These are phyloP conservation scores for Dactylellina cionopaga DNA, from an alignment of 2,329 filamentous ascomycete genomes.

Conservation along the genomic window DNA sequence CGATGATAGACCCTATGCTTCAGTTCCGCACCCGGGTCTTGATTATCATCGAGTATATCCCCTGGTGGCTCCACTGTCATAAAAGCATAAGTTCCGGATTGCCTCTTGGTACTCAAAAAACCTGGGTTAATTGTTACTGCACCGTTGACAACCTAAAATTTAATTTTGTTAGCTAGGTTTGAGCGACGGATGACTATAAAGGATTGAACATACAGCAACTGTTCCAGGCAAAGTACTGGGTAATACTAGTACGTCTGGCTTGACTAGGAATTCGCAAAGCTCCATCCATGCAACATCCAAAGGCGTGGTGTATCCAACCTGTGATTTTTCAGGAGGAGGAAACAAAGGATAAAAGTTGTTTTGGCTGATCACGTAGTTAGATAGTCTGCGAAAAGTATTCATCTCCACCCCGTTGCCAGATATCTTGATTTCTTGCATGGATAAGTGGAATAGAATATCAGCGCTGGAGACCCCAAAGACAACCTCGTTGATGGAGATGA, in stretches of 20 bases:
- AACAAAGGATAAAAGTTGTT: conserved; percentile 90
- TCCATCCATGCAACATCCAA: conserved; percentile 85
- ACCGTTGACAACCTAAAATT: conserved; percentile 80
- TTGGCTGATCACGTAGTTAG: conserved; percentile 84
- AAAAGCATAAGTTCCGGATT: conserved; percentile 84
- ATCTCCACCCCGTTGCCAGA: conserved; percentile 64
- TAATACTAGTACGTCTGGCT: conserved; percentile 84
- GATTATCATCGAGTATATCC: conserved; percentile 69
- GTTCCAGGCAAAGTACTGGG: conserved; percentile 88
- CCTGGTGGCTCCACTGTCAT: conserved; percentile 77
- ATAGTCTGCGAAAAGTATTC: conserved; percentile 75
- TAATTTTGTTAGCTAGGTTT: conserved; percentile 47
- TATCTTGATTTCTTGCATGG: conserved; percentile 73
- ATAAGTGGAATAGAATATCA: conserved; percentile 83
- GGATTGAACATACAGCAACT: conserved; percentile 1
- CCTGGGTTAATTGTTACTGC: conserved; percentile 93
- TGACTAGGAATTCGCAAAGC: conserved; percentile 88
- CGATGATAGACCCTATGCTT: conserved; percentile 82
- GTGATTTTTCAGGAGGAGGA: conserved; percentile 77
- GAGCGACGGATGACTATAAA: background rate
- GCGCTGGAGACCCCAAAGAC: conserved; percentile 83
- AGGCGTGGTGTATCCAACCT: conserved; percentile 73
- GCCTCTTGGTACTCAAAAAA: conserved; percentile 82
- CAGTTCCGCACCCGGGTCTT: conserved; percentile 60
- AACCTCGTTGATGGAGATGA: conserved; percentile 85